Base-by-base conservation (phyloP, 495 filamentous ascomycete species). In the Aspergillus indologenus region DNA sequence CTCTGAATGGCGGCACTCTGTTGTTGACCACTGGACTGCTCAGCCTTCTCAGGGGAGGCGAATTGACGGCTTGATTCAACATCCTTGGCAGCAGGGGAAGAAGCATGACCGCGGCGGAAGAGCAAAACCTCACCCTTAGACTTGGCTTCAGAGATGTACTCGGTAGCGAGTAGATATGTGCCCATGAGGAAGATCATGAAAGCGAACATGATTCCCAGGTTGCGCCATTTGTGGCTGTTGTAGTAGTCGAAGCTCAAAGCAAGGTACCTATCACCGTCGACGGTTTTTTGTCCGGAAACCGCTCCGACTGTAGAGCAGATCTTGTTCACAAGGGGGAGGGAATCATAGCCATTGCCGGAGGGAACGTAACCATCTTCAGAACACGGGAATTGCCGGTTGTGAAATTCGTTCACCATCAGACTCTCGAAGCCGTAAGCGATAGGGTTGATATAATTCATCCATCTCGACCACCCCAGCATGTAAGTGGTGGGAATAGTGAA, bases 131-230 rank as follows among this genome's bases (percentile, higher is more conserved):
- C 79, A 46, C 78, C 81, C 66, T 80, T 81, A 14, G 77, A 80
- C 59, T 74, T 75, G 55, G 71, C 67, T 56, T 79, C 72, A 5
- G 81, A 74, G 53, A 80, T 77, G 55, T 74, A 76, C 62, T 82
- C 79, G 5, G 77, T 76, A 2, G 68, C 73, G 15, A 72, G 54
- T 11, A 83, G 62, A 56, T 81, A 71, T 17, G 81, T 70, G 44
- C 70, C 53, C 48, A 84, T 73, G 70, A 88, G 88, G 71, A 87
- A 85, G 9, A 80, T 52, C 69, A 82, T 86, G 68, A 90, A 88
- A 14, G 73, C 87, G 56, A 84, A 75, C 56, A 90, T 81, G 62
- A 91, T 83, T 22, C 86, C 87, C 61, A 88, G 67, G 59, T 90
- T 89, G n/a, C 87, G 71, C 87, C 87, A 90, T 26, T 88, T 78